Percentiles rank a stretch among this genome's conserved stretches.
These are phyloP conservation scores for Lindgomyces ingoldianus DNA, from an alignment of 495 filamentous ascomycete genomes.

Conservation along the genomic window DNA sequence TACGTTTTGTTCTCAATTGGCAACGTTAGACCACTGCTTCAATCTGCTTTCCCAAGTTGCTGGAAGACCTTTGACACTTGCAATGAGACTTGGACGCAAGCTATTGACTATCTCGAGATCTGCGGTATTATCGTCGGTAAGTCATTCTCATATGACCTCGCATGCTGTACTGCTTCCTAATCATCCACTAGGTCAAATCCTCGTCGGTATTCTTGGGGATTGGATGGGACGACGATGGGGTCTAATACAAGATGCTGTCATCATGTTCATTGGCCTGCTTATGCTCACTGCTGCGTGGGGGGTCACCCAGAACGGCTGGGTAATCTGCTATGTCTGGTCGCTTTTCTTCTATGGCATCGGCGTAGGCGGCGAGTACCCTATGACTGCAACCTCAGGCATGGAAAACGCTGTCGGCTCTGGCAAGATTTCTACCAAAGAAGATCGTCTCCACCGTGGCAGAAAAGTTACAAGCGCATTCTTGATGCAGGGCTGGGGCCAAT, in stretches of 20 bases:
- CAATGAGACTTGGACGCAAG: slow-evolving; percentile 69
- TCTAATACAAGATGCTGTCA: slow-evolving; percentile 85
- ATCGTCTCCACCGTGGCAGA: slow-evolving; percentile 88
- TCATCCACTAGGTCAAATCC: slow-evolving; percentile 45
- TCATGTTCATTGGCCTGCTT: slow-evolving; percentile 86
- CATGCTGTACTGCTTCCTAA: not conserved
- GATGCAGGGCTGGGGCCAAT: slow-evolving; percentile 97
- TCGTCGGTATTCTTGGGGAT: slow-evolving; percentile 66
- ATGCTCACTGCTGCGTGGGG: slow-evolving; percentile 90
- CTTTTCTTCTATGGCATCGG: slow-evolving; percentile 89
- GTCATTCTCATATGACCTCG: slow-evolving; percentile 8
- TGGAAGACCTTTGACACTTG: slow-evolving; percentile 68
- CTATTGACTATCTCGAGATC: slow-evolving; percentile 83
- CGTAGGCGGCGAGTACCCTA: slow-evolving; percentile 92
- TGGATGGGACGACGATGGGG: slow-evolving; percentile 83
- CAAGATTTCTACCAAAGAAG: slow-evolving; percentile 81
- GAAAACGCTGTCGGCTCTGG: slow-evolving; percentile 84
- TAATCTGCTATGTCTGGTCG: slow-evolving; percentile 88
- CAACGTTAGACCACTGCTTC: slow-evolving; percentile 76
- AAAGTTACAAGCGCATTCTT: slow-evolving; percentile 91
- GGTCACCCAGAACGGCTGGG: slow-evolving; percentile 78
- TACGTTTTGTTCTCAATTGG: slow-evolving; percentile 96
- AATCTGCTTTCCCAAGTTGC: slow-evolving; percentile 67
- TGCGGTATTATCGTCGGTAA: slow-evolving; percentile 87
- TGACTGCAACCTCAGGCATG: slow-evolving; percentile 94